Conservation (phyloP, 2,329 filamentous ascomycete genomes). For the Fusarium sp. region DNA sequence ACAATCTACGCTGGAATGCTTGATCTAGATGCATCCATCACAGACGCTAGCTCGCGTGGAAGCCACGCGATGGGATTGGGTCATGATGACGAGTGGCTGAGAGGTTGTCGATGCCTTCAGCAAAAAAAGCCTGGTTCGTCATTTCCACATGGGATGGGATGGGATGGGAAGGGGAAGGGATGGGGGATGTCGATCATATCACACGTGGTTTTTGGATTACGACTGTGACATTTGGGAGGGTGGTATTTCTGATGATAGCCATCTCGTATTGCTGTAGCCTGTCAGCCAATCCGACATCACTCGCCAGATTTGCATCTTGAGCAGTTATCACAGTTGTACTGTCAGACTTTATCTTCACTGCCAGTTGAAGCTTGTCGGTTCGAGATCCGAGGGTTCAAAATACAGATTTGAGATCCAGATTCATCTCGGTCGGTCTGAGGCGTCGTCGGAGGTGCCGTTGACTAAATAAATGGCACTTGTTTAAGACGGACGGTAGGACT, state of each 20-base stretch:
- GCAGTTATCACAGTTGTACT: not conserved
- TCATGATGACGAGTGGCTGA: not conserved
- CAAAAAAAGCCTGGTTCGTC: slow-evolving; percentile 9
- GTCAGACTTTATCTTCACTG: not conserved
- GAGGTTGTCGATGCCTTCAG: not conserved
- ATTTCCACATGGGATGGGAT: slow-evolving; percentile 19
- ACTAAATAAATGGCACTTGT: slow-evolving; percentile 1
- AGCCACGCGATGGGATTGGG: slow-evolving; percentile 5
- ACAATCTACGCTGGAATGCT: slow-evolving; percentile 9
- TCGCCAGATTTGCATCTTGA: not conserved
- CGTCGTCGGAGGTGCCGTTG: slow-evolving; percentile 25
- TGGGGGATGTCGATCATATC: slow-evolving; percentile 19
- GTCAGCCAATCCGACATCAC: not conserved
- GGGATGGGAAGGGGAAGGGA: not conserved
- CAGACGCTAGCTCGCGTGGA: not conserved
- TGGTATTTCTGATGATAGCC: not conserved
- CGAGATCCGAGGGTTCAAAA: not conserved
- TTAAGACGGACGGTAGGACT: not conserved
- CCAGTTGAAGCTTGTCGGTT: not conserved
- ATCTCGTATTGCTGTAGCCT: slow-evolving; percentile 3
- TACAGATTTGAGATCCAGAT: slow-evolving; percentile 10
- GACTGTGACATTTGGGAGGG: slow-evolving; percentile 15
- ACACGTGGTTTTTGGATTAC: slow-evolving; percentile 28
- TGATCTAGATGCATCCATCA: not conserved
- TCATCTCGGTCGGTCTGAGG: slow-evolving; percentile 28